Percentiles rank a stretch among this genome's conserved stretches.
These are phyloP conservation scores for Chiua virens DNA, from an alignment of 768 basidiomycete species.

Conservation along the genomic window DNA sequence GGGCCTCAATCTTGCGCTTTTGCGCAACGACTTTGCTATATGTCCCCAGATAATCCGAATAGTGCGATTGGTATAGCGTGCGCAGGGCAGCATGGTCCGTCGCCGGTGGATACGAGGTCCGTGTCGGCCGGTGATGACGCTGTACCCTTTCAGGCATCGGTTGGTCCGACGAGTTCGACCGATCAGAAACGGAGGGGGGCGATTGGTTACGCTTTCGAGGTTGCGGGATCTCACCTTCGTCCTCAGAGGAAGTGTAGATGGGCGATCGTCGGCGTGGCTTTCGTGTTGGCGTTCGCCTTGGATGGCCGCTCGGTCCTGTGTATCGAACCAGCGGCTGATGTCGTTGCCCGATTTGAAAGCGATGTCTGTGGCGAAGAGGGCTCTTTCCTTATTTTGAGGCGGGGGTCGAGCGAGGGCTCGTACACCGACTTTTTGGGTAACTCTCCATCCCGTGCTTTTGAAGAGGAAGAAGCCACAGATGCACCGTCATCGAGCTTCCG, in stretches of 20 bases:
- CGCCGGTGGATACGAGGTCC: slow-evolving; percentile 37
- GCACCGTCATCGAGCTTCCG: slow-evolving; percentile 42
- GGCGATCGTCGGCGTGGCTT: slow-evolving; percentile 55
- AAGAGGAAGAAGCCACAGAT: slow-evolving; percentile 13
- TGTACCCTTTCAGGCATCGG: slow-evolving; percentile 10
- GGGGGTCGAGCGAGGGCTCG: slow-evolving; percentile 22
- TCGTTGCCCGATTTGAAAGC: neutral
- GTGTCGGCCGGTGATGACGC: slow-evolving; percentile 29
- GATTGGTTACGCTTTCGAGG: slow-evolving; percentile 27
- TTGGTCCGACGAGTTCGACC: slow-evolving; percentile 23
- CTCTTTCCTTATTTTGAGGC: slow-evolving; percentile 41
- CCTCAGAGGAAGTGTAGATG: slow-evolving; percentile 67
- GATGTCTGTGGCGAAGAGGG: slow-evolving; percentile 26
- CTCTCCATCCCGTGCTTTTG: slow-evolving; percentile 25
- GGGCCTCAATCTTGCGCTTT: slow-evolving; percentile 51
- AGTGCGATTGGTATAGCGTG: slow-evolving; percentile 50
- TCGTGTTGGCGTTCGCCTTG: slow-evolving; percentile 25
- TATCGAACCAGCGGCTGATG: slow-evolving; percentile 3
- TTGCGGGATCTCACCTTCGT: slow-evolving; percentile 47
- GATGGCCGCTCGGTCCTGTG: slow-evolving; percentile 20
- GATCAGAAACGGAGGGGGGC: slow-evolving; percentile 25
- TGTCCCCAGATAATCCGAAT: slow-evolving; percentile 48
- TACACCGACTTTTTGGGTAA: slow-evolving; percentile 39
- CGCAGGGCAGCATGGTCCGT: slow-evolving; percentile 54
- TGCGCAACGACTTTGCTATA: slow-evolving; percentile 50